These are phyloP conservation scores for Huntiella abstrusa DNA, from an alignment of 2,329 filamentous ascomycete species.

Conservation along the genomic window DNA sequence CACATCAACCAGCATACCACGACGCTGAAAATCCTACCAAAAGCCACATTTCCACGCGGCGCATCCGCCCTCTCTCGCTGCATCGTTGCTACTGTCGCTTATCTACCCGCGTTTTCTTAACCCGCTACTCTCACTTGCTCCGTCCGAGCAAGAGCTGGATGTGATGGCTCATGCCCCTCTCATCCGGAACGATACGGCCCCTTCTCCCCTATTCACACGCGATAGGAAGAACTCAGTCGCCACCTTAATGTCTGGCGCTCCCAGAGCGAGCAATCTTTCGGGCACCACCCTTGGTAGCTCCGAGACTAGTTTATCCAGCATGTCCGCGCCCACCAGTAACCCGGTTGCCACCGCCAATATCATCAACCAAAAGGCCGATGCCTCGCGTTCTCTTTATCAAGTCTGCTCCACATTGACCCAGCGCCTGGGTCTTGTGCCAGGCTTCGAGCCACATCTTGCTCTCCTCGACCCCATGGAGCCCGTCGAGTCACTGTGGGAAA, in stretches of 20 bases:
- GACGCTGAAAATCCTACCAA: neutral
- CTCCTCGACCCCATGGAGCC: slow-evolving; percentile 56
- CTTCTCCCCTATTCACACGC: slow-evolving; percentile 33
- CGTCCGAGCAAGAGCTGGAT: slow-evolving; percentile 12
- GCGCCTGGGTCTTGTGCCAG: slow-evolving; percentile 65
- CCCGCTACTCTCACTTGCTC: slow-evolving; percentile 6
- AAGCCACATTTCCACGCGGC: slow-evolving; percentile 10
- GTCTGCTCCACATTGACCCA: slow-evolving; percentile 76
- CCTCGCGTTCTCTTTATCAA: slow-evolving; percentile 80
- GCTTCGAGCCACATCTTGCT: slow-evolving; percentile 56
- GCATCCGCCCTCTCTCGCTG: neutral
- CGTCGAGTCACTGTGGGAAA: slow-evolving; percentile 78
- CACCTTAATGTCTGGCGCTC: slow-evolving; percentile 32
- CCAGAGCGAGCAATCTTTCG: slow-evolving; percentile 42
- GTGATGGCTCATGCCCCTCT: slow-evolving; percentile 40
- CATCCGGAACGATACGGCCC: slow-evolving; percentile 38
- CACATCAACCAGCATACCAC: neutral
- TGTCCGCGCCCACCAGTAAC: slow-evolving; percentile 30
- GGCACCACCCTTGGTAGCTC: slow-evolving; percentile 38
- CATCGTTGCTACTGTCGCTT: neutral
- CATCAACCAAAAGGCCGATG: slow-evolving; percentile 91
- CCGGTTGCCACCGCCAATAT: slow-evolving; percentile 75
- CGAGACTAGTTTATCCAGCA: slow-evolving; percentile 30
- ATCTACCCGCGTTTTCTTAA: slow-evolving; percentile 2
- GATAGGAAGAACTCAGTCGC: slow-evolving; percentile 25